Conservation (phyloP, 768 basidiomycete genomes). For the Xerocomellus chrysenteron region DNA sequence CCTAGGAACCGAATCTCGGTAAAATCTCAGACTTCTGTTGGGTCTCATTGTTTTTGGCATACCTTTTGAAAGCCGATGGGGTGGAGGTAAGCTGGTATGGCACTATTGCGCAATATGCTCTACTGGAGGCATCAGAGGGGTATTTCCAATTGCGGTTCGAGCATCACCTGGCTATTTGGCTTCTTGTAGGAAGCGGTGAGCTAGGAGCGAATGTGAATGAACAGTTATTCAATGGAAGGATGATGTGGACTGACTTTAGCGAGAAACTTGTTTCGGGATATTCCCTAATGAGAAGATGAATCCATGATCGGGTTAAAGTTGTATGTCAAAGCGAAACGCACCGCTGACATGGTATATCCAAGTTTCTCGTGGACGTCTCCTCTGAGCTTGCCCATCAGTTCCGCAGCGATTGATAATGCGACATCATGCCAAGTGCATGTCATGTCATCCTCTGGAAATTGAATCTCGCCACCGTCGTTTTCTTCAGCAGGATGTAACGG, state of each 20-base stretch:
- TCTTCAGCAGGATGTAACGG: constrained; percentile 44
- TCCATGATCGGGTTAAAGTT: not conserved
- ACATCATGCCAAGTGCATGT: constrained; percentile 86
- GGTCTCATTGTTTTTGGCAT: constrained; percentile 1
- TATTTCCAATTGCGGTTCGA: not conserved
- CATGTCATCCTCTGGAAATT: constrained; percentile 31
- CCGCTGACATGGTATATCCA: constrained; percentile 93
- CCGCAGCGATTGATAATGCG: constrained; percentile 84
- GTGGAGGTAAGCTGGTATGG: constrained; percentile 80
- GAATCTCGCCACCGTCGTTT: constrained; percentile 16
- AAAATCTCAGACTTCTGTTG: not conserved
- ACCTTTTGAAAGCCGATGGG: constrained; percentile 91
- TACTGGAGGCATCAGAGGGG: constrained; percentile 31
- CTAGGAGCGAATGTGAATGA: constrained; percentile 37
- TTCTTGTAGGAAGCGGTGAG: constrained; percentile 91
- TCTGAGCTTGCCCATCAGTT: constrained; percentile 76
- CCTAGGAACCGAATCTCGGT: constrained; percentile 88
- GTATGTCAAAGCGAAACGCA: constrained; percentile 36
- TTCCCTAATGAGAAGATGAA: constrained; percentile 51
- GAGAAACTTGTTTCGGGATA: constrained; percentile 91
- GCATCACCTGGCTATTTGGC: constrained; percentile 73
- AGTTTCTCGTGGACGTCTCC: constrained; percentile 64
- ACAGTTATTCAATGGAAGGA: not conserved
- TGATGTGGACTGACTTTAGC: constrained; percentile 65
- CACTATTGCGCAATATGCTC: constrained; percentile 81